These are phyloP conservation scores for Bryopsis sp. DNA, from an alignment of 139 green algal species.

Conservation along the genomic window DNA sequence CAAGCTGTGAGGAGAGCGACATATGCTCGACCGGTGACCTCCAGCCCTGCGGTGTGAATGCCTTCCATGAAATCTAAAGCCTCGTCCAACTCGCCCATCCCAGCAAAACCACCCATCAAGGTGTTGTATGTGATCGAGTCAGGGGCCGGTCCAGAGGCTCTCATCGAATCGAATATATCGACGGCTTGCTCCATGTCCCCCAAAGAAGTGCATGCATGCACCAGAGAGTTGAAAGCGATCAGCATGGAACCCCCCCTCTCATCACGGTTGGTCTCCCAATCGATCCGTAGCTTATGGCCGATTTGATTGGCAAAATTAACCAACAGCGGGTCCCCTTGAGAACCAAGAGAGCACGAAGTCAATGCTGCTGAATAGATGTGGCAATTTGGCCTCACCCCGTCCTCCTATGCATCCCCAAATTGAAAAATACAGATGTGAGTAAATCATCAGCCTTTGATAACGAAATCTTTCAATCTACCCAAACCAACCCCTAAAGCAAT, in stretches of 20 bases:
- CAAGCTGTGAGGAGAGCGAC: slow-evolving; percentile 45
- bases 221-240: slow-evolving; percentile 28
- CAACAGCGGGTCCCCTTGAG: slow-evolving; percentile 23
- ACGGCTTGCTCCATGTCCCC: slow-evolving; percentile 13
- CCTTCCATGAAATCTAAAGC: slow-evolving; percentile 27
- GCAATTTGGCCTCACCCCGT: slow-evolving; percentile 22
- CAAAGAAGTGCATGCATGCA: slow-evolving; percentile 12
- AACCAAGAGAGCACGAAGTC: slow-evolving; percentile 29
- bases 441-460: too few relatives aligned
- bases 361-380: slow-evolving; percentile 33
- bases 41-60: slow-evolving; percentile 26
- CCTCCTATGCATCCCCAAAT: too few relatives aligned
- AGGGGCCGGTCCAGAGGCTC: slow-evolving; percentile 29
- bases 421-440: too few relatives aligned
- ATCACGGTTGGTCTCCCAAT: too few relatives aligned
- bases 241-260: slow-evolving; percentile 11
- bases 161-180: slow-evolving; percentile 20
- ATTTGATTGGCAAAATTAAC: slow-evolving; percentile 3
- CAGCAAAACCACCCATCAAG: slow-evolving; percentile 33
- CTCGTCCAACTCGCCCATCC: slow-evolving; percentile 16
- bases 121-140: slow-evolving; percentile 46
- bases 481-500: too few relatives aligned
- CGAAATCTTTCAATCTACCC: too few relatives aligned
- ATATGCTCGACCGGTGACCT: slow-evolving; percentile 31
- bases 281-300: slow-evolving; percentile 17